Percentiles rank a stretch among this genome's conserved stretches.
Conservation (phyloP, 106 monocot species). For the Alisma plantagoaquatica region DNA sequence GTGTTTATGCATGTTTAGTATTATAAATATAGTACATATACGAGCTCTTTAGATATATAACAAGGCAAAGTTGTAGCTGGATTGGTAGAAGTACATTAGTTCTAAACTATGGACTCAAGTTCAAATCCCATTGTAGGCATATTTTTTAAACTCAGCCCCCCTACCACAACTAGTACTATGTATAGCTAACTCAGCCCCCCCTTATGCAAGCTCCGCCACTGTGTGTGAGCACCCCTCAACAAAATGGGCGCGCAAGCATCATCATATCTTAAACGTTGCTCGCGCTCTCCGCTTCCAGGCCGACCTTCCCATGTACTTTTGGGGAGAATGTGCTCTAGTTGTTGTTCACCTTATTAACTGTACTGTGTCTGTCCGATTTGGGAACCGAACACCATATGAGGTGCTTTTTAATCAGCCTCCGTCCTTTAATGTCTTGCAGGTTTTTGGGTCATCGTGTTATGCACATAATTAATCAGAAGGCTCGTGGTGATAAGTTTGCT, state of each 20-base stretch:
- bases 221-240: slow-evolving; percentile 1
- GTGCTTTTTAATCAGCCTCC: neutral
- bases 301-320: neutral
- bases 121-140: no score
- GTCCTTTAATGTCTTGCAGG: neutral
- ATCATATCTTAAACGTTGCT: slow-evolving; percentile 4
- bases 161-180: no score
- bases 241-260: neutral
- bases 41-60: no score
- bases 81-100: no score
- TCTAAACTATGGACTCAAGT: no score
- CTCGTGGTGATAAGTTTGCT: no score
- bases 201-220: no score
- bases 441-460: slow-evolving; percentile 1
- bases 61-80: no score
- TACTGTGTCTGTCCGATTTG: neutral
- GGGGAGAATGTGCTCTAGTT: neutral
- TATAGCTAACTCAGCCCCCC: no score
- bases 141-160: no score
- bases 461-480: neutral
- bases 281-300: neutral
- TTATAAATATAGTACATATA: no score
- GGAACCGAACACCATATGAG: neutral
- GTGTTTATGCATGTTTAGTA: no score
- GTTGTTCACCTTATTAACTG: neutral